A percentile compares a stretch with the other conserved stretches of the same genome.
Evolutionary conservation across 331 rosid genomes (phyloP).

Genomic region (Erythrophleum ivorense): DNA sequence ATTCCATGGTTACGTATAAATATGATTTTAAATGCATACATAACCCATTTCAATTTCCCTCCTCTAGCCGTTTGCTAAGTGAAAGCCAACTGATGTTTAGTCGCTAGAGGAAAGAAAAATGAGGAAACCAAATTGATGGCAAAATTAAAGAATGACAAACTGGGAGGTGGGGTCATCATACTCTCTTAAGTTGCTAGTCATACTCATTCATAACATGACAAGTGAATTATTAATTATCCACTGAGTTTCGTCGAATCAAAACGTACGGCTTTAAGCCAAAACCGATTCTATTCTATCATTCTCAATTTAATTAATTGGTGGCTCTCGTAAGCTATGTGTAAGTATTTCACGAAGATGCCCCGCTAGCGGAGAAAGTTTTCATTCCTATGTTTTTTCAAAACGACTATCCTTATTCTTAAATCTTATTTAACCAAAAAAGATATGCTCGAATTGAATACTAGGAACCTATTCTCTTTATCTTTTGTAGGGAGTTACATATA

Average conservation of each 20-base stretch:
- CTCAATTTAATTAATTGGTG: neutral
- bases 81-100: neutral
- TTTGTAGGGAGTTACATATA: neutral
- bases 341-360: slow-evolving; percentile 30
- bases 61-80: neutral
- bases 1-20: neutral
- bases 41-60: neutral
- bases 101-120: neutral
- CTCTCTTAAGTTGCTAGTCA: neutral
- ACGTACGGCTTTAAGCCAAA: slow-evolving; percentile 27
- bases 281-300: slow-evolving; percentile 2
- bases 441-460: slow-evolving; percentile 10
- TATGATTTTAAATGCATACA: neutral
- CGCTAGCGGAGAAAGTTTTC: slow-evolving; percentile 23
- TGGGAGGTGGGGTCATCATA: neutral
- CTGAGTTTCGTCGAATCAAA: slow-evolving; percentile 25
- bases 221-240: neutral
- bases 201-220: slow-evolving; percentile 10
- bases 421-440: slow-evolving; percentile 15
- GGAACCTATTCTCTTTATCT: slow-evolving; percentile 34
- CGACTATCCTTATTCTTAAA: neutral
- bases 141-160: neutral
- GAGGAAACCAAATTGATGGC: neutral
- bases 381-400: slow-evolving; percentile 12
- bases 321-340: neutral